phyloP scores from a whole-genome alignment of 192 early-diverging fungal species.

The Irineochytrium annulatum region DNA sequence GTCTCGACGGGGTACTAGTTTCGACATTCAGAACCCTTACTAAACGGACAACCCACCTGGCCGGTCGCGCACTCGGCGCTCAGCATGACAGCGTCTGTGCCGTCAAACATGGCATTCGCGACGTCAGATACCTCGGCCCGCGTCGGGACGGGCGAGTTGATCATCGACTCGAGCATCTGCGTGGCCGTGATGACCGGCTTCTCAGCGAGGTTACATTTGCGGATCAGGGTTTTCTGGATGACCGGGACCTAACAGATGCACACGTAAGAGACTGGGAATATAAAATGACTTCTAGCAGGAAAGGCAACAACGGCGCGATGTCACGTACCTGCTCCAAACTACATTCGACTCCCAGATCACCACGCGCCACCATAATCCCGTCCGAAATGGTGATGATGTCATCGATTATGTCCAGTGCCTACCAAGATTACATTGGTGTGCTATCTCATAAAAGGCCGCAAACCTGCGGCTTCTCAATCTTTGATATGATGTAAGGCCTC shows the following conservation, averaged over 20 bases:
- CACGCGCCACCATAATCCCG: slow-evolving; percentile 59
- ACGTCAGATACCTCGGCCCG: slow-evolving; percentile 59
- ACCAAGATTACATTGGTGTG: background rate
- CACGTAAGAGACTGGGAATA: too few relatives aligned
- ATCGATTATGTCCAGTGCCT: slow-evolving; percentile 47
- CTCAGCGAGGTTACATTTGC: slow-evolving; percentile 46
- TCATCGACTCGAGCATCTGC: slow-evolving; percentile 59
- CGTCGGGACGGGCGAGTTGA: slow-evolving; percentile 46
- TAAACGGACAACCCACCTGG: background rate
- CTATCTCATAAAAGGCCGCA: background rate
- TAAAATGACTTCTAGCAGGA: too few relatives aligned
- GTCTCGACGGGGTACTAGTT: slow-evolving; percentile 46
- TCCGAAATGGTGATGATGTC: slow-evolving; percentile 48
- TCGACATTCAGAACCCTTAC: background rate
- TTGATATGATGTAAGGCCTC: slow-evolving; percentile 52
- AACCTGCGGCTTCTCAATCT: slow-evolving; percentile 54
- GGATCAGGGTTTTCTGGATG: slow-evolving; percentile 54
- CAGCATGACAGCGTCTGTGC: slow-evolving; percentile 54
- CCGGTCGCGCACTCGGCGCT: slow-evolving; percentile 52
- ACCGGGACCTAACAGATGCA: too few relatives aligned
- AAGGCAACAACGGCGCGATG: too few relatives aligned
- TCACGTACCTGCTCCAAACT: slow-evolving; percentile 43
- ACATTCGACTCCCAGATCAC: slow-evolving; percentile 55
- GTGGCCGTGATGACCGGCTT: slow-evolving; percentile 58
- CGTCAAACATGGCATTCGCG: slow-evolving; percentile 58